Evolutionary conservation across 2,329 filamentous ascomycete genomes (phyloP), one percentile per base, ranked within the genome.

Genomic region (Apiospora saccharicola): DNA sequence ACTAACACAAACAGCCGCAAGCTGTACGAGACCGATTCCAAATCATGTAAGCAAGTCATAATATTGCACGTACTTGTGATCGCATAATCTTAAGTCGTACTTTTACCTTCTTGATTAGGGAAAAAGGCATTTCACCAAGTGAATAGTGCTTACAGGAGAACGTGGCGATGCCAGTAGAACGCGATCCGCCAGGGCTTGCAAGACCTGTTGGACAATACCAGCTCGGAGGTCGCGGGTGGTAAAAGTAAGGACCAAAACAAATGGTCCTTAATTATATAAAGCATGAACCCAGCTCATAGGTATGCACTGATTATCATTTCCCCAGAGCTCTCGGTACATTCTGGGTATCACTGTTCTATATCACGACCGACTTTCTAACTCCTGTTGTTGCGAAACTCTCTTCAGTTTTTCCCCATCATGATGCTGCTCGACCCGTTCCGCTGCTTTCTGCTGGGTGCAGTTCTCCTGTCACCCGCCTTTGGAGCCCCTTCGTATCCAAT

Each of bases 281-380:
- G 26, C 16, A 22, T 19, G 2, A 10, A 10, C 0, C 6, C 14
- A 1, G 43, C 2, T 22, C 1, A n/a, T n/a, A n/a, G n/a, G n/a
- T n/a, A n/a, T n/a, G n/a, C n/a, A n/a, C n/a, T n/a, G n/a, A n/a
- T n/a, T n/a, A n/a, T n/a, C n/a, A 34, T 34, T 7, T 22, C 19
- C 14, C 16, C 26, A 61, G 53, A 16, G 16, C 26, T 37, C 16
- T 30, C 8, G 2, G 2, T 10, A 61, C 16, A 30, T 34, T 10
- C 14, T 22, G 19, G 19, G 19, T 16, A 46, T 46, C 44, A 19
- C 16, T 46, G 4, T 19, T 46, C 14, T 46, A 13, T 57, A 14
- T 34, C 19, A 19, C 26, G 4, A 12, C 16, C 6, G 2, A 22
- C 16, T 12, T 22, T 6, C 5, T 12, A 37, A 12, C 16, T 12